Conservation (phyloP, 1,284 basidiomycete genomes). For the Mycena citricolor region DNA sequence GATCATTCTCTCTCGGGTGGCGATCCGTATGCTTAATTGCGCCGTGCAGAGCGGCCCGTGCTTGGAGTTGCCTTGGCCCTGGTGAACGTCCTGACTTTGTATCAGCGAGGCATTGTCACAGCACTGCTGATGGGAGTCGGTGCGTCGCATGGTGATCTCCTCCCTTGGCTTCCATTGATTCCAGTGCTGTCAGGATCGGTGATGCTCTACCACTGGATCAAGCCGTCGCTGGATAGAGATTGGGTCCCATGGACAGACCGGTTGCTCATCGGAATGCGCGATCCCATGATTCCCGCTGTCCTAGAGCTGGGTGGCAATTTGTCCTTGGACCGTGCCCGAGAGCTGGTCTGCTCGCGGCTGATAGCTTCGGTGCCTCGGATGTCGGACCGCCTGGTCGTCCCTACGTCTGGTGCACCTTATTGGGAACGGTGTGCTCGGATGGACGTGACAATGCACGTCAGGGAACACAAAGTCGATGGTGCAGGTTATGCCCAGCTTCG, state of each 20-base stretch:
- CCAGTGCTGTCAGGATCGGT: too few relatives aligned
- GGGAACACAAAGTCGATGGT: neutral
- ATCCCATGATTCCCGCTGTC: conserved; percentile 12
- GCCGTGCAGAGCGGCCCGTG: too few relatives aligned
- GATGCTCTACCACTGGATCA: too few relatives aligned
- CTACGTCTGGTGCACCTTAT: neutral
- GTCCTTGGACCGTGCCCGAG: neutral
- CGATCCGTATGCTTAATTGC: too few relatives aligned
- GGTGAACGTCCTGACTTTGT: too few relatives aligned
- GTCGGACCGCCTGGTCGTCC: neutral
- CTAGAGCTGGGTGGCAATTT: conserved; percentile 8
- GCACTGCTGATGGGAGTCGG: too few relatives aligned
- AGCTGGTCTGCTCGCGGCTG: conserved; percentile 4
- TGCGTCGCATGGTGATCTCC: too few relatives aligned
- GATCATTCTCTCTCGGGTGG: neutral
- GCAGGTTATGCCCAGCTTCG: neutral
- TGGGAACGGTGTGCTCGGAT: neutral
- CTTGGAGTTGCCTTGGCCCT: too few relatives aligned
- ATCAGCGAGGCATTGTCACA: too few relatives aligned
- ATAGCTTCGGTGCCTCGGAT: conserved; percentile 8
- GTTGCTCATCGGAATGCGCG: conserved; percentile 16
- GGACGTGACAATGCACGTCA: neutral
- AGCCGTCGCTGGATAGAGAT: too few relatives aligned
- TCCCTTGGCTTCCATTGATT: too few relatives aligned
- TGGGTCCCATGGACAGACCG: conserved; percentile 6